Conservation (phyloP, 805 yeast genomes). For the Metschnikowia colocasiae region DNA sequence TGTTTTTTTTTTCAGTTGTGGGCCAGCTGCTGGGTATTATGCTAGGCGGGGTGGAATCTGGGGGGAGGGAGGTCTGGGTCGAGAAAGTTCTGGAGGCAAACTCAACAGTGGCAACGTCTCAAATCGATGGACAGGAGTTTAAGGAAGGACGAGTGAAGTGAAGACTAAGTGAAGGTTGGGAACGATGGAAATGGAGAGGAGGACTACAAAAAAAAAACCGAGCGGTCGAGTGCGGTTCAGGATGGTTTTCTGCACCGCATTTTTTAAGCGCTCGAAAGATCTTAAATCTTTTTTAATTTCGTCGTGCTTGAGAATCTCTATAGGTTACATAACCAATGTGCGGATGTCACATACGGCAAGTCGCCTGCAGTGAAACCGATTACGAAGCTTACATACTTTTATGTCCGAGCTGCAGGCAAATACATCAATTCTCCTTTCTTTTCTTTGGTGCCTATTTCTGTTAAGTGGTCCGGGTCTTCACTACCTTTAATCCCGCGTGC, state of each 20-base stretch:
- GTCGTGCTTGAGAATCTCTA: slow-evolving; percentile 2
- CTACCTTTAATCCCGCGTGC: not conserved
- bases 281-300: slow-evolving; percentile 1
- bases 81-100: not conserved
- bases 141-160: not conserved
- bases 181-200: not conserved
- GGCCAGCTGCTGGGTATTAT: not conserved
- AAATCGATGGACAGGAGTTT: not conserved
- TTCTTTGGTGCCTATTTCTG: not conserved
- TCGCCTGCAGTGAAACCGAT: not conserved
- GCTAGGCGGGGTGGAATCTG: not conserved
- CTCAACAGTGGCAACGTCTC: not conserved
- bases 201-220: not conserved
- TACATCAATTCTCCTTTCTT: not conserved
- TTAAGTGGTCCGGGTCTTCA: not conserved
- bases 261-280: slow-evolving; percentile 5
- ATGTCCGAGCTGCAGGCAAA: not conserved
- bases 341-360: slow-evolving; percentile 3
- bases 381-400: not conserved
- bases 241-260: slow-evolving; percentile 7
- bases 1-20: not conserved
- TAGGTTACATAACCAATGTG: slow-evolving; percentile 1
- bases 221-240: slow-evolving; percentile 5
- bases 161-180: not conserved
- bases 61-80: not conserved